phyloP scores from a whole-genome alignment of 768 basidiomycete genomes.

The Tylopilus subfusipes region DNA sequence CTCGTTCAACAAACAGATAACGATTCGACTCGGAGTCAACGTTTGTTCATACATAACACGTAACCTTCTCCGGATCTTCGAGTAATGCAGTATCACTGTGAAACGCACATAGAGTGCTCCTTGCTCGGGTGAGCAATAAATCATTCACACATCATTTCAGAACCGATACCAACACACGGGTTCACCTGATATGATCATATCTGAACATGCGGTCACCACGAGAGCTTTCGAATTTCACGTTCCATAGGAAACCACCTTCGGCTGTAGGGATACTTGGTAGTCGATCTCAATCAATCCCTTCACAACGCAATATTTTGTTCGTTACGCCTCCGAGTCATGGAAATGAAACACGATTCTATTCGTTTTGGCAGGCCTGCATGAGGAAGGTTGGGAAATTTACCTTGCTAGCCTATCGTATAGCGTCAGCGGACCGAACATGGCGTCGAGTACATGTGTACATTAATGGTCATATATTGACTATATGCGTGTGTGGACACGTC shows the following conservation, averaged over 20 bases:
- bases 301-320: conserved; percentile 1
- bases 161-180: conserved; percentile 5
- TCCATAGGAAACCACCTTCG: too few species aligned
- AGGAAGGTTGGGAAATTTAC: not conserved
- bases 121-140: not conserved
- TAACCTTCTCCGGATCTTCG: not conserved
- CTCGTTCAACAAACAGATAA: conserved; percentile 1
- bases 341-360: not conserved
- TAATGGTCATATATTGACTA: not conserved
- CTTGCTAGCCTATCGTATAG: not conserved
- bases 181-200: conserved; percentile 22
- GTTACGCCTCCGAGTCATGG: not conserved
- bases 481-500: not conserved
- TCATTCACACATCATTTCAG: not conserved
- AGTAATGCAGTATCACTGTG: not conserved
- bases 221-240: conserved; percentile 20
- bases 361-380: not conserved
- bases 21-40: not conserved
- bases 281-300: conserved; percentile 17
- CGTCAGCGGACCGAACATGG: not conserved
- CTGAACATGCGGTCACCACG: conserved; percentile 25
- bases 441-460: conserved; percentile 1
- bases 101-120: conserved; percentile 5
- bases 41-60: not conserved
- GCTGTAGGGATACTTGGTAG: not conserved